Conservation (phyloP, 345 rosid genomes). For the Camelina neglecta region DNA sequence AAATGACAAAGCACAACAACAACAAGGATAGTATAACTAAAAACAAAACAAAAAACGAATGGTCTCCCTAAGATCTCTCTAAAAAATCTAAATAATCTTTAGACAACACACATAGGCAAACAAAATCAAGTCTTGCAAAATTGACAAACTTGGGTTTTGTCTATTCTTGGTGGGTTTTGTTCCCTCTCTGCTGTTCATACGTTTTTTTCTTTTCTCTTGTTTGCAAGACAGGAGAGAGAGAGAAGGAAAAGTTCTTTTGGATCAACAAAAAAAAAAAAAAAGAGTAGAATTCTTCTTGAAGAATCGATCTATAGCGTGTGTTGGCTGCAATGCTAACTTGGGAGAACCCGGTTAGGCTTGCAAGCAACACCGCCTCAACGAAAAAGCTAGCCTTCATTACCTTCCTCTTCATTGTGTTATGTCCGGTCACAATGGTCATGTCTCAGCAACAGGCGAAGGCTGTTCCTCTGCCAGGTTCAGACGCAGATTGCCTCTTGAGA, state of each 20-base stretch:
- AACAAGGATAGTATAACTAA: constrained; percentile 30
- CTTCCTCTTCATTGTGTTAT: constrained; percentile 25
- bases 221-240: neutral
- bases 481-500: constrained; percentile 46
- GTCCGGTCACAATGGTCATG: constrained; percentile 25
- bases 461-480: constrained; percentile 45
- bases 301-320: constrained; percentile 16
- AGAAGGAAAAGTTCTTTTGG: neutral
- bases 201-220: constrained; percentile 21
- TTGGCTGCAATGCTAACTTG: constrained; percentile 52
- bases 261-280: neutral
- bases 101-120: constrained; percentile 32
- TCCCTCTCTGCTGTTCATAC: constrained; percentile 31
- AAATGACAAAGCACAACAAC: constrained; percentile 29
- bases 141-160: constrained; percentile 34
- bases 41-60: constrained; percentile 34
- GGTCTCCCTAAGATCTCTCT: constrained; percentile 42
- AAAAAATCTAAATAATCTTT: constrained; percentile 19
- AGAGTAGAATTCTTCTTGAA: neutral
- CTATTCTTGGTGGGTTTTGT: constrained; percentile 49
- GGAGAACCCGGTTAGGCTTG: constrained; percentile 50
- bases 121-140: constrained; percentile 28
- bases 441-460: constrained; percentile 27
- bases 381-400: constrained; percentile 9
- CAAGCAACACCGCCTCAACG: constrained; percentile 43